Conservation (phyloP, 768 basidiomycete genomes). For the Clitopilus hobsonii region DNA sequence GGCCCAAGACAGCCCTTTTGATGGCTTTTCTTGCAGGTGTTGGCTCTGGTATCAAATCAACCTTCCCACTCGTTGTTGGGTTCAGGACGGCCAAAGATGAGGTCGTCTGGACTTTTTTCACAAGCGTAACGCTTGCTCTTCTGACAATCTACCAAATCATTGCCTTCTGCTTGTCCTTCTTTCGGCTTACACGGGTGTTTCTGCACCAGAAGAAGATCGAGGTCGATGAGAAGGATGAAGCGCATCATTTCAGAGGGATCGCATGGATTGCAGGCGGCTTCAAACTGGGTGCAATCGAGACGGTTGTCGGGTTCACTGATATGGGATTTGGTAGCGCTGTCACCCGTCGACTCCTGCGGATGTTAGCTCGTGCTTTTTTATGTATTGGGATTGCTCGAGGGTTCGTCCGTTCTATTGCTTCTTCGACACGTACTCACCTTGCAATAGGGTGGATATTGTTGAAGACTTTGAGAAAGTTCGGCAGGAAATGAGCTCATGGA, state of each 20-base stretch:
- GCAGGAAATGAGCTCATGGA: slow-evolving; percentile 27
- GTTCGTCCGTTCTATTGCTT: slow-evolving; percentile 31
- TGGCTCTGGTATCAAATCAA: background rate
- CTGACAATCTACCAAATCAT: slow-evolving; percentile 53
- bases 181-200: slow-evolving; percentile 48
- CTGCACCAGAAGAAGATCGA: slow-evolving; percentile 51
- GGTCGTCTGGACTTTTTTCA: slow-evolving; percentile 53
- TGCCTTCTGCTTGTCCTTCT: slow-evolving; percentile 55
- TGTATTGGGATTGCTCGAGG: slow-evolving; percentile 65
- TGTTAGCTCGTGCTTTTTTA: slow-evolving; percentile 48
- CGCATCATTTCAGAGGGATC: slow-evolving; percentile 53
- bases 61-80: slow-evolving; percentile 27
- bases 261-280: slow-evolving; percentile 62
- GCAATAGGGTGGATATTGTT: slow-evolving; percentile 41
- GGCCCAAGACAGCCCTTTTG: too few relatives aligned
- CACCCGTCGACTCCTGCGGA: slow-evolving; percentile 53
- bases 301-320: slow-evolving; percentile 54
- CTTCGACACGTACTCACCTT: background rate
- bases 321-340: slow-evolving; percentile 49
- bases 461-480: slow-evolving; percentile 50
- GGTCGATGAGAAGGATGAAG: slow-evolving; percentile 33
- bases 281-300: slow-evolving; percentile 63
- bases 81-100: slow-evolving; percentile 33
- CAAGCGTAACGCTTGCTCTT: slow-evolving; percentile 54
- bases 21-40: slow-evolving; percentile 6